Evolutionary conservation across 2,329 filamentous ascomycete genomes (phyloP).

Genomic region (Blastomyces emzantsi): DNA sequence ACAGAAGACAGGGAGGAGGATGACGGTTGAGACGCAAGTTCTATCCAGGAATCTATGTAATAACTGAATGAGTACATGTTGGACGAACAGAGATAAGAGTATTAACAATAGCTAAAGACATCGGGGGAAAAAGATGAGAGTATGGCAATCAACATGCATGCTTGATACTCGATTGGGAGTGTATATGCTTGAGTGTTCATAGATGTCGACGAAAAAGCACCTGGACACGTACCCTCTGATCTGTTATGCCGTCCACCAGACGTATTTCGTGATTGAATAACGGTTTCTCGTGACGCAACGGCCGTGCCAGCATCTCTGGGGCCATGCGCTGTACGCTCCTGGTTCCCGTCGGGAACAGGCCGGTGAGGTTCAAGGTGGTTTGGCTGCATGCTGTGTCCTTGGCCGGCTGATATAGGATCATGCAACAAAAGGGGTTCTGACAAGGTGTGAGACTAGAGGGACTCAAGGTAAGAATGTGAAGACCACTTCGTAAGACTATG

Average conservation of each 20-base stretch:
- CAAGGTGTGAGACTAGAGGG: not conserved
- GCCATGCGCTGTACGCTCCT: constrained; percentile 26
- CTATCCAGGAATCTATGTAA: constrained; percentile 84
- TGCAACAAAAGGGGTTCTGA: not conserved
- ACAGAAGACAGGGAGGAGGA: constrained; percentile 81
- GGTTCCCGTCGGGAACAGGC: constrained; percentile 24
- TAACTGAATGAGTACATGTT: constrained; percentile 39
- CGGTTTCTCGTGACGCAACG: constrained; percentile 25
- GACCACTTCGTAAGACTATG: not conserved
- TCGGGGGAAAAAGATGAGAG: not conserved
- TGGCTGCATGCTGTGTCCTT: constrained; percentile 29
- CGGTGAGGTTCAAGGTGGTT: constrained; percentile 32
- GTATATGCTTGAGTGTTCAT: not conserved
- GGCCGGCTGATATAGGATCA: not conserved
- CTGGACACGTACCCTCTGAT: constrained; percentile 35
- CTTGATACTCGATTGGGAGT: not conserved
- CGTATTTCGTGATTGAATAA: constrained; percentile 27
- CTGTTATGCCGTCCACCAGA: constrained; percentile 30
- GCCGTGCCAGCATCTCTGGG: constrained; percentile 25
- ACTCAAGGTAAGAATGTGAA: not conserved
- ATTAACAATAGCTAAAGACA: not conserved
- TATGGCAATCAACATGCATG: constrained; percentile 8
- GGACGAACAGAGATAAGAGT: not conserved
- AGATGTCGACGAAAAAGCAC: constrained; percentile 1
- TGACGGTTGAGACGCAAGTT: constrained; percentile 84